Evolutionary conservation across 371 early-diverging fungal genomes (phyloP).

Genomic region (Coemansia linderi): DNA sequence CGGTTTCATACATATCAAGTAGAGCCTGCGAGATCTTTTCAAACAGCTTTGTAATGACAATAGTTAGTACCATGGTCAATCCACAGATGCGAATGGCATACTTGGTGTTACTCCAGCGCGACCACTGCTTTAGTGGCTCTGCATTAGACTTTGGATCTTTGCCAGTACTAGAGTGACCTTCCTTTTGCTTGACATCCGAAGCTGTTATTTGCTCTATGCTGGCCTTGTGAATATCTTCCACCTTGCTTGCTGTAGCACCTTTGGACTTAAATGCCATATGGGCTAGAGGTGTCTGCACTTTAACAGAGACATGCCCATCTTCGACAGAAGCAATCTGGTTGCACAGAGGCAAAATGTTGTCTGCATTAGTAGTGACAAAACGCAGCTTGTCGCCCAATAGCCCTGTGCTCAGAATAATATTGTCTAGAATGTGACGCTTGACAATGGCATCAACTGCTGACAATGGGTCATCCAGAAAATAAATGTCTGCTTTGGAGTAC

Average conservation of each 20-base stretch:
- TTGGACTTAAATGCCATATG: neutral
- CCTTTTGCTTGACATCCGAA: neutral
- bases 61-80: conserved; percentile 57
- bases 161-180: neutral
- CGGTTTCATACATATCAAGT: conserved; percentile 57
- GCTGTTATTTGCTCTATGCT: neutral
- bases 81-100: conserved; percentile 55
- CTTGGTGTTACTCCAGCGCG: conserved; percentile 47
- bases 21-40: conserved; percentile 50
- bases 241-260: neutral
- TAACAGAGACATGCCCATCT: conserved; percentile 58
- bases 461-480: conserved; percentile 70
- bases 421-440: conserved; percentile 56
- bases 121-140: conserved; percentile 26
- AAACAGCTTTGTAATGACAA: conserved; percentile 28
- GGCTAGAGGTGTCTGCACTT: conserved; percentile 3
- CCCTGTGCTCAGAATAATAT: conserved; percentile 60
- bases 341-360: conserved; percentile 58
- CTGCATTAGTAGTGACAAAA: conserved; percentile 56
- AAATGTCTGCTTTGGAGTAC: conserved; percentile 74
- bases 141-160: neutral
- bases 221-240: neutral
- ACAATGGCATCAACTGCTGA: conserved; percentile 70
- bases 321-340: conserved; percentile 60
- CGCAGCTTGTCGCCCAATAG: conserved; percentile 60